Evolutionary conservation across 192 early-diverging fungal species (phyloP), one percentile per base, ranked within the genome.

Genomic region (Linnemannia schmuckeri): DNA sequence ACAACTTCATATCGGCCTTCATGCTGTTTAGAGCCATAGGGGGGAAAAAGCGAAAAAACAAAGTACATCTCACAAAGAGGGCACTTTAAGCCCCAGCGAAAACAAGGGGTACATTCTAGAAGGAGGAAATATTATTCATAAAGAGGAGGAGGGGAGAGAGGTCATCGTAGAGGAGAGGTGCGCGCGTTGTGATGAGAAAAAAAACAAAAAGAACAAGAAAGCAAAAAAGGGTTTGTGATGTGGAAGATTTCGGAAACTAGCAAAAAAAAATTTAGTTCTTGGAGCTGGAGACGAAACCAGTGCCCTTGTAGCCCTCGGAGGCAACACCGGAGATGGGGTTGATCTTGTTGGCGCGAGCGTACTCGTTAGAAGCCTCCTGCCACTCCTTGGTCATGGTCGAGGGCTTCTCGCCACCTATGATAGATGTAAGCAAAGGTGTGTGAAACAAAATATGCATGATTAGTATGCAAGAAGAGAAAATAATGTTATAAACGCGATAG

Each of bases 321-420:
- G 94, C 92, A 70, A 95, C 89, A 91, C 94, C 95, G 75, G 90
- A 80, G 87, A 95, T 94, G 66, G 95, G 95, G 87, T 96, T 94
- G 79, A 90, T 89, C 79, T 95, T 96, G 70, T 93, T 89, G 85
- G 92, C 86, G 78, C 81, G 89, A 80, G 92, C 87, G 70, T 91
- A 91, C 82, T 93, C 92, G 91, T 95, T 95, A 80, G 95, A 92
- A 69, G 94, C 94, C 88, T 95, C 93, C 88, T 96, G 90, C 95
- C 95, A 96, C 91, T 96, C 94, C 92, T 92, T 94, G 91, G 66
- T 94, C 82, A 94, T 84, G 63, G 94, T 96, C 71, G 77, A 81
- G 68, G 92, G 93, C 80, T 90, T 91, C 77, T 92, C 91, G 37
- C 89, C 88, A 82, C 92, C 93, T 93, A 76, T 10, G 18, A 22